phyloP scores from a whole-genome alignment of 257 asterid species.

The Nicotiana undulata region DNA sequence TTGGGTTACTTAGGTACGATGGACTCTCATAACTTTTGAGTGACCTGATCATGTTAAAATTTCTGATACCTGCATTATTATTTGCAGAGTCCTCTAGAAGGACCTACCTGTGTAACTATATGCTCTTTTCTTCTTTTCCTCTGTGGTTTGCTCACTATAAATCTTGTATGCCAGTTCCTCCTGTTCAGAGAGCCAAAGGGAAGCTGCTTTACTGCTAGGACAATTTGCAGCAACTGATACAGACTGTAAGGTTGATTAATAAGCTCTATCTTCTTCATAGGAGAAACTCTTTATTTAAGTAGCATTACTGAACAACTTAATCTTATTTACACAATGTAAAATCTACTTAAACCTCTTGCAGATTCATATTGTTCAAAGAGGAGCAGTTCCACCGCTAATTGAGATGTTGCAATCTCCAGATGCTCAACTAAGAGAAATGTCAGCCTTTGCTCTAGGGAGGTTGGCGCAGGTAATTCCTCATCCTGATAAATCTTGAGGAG shows the following conservation, averaged over 20 bases:
- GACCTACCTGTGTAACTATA: neutral
- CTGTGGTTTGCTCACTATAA: neutral
- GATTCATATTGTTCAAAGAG: conserved; percentile 99
- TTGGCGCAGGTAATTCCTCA: conserved; percentile 74
- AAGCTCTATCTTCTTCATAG: neutral
- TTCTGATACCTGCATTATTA: neutral
- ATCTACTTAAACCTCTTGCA: conserved; percentile 15
- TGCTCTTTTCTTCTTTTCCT: neutral
- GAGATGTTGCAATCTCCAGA: conserved; percentile 94
- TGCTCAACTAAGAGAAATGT: conserved; percentile 94
- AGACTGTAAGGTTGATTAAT: conserved; percentile 89
- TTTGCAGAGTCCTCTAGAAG: conserved; percentile 1
- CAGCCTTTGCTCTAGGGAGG: conserved; percentile 98
- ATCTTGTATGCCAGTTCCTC: conserved; percentile 51
- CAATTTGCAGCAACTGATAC: conserved; percentile 99
- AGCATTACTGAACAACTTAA: neutral
- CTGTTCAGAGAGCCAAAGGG: conserved; percentile 99
- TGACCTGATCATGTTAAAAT: neutral
- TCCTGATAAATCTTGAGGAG: neutral
- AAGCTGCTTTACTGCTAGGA: conserved; percentile 98
- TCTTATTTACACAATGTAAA: neutral
- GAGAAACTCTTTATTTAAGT: neutral
- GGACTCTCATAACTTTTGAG: neutral
- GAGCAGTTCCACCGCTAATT: conserved; percentile 91
- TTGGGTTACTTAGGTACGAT: conserved; percentile 81